Evolutionary conservation across 2,329 filamentous ascomycete species (phyloP), one percentile per base, ranked within the genome.

Genomic region (Pseudocercospora crystallina): DNA sequence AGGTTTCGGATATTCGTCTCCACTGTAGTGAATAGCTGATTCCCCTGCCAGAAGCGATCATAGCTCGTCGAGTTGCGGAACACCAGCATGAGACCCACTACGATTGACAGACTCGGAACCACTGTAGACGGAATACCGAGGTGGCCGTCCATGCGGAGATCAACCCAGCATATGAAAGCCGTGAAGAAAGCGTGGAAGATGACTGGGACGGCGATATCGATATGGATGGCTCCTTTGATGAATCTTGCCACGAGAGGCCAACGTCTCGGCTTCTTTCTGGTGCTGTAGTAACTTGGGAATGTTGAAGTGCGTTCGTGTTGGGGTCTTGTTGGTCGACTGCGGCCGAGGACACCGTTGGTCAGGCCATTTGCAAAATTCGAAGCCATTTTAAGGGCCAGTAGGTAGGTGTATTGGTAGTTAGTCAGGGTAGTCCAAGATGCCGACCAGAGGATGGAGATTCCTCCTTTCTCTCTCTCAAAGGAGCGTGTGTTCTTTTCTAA

Each of bases 21-120:
- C 29, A 84, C 74, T 0, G 75, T 76, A 9, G 75, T 80, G 47
- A 85, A 74, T 56, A 80, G 76, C 32, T 63, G 56, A 35, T 67
- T 69, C 7, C 68, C 68, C 41, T 66, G 65, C 82, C 82, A 85
- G 71, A 85, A 85, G 2, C 82, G 75, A 59, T 84, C 82, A 68
- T 84, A 85, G 46, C 75, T 79, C 2, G 82, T 85, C 57, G 79
- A 76, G 60, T 86, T 85, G 33, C 83, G 77, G 70, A 86, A 85
- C 26, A 86, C 83, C 31, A 86, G 80, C 77, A 86, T 84, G 35
- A 86, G 66, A 61, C 83, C 83, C 2, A 86, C 82, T 43, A 86
- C 83, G 49, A 86, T 86, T 31, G 79, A 82, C 1, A 86, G 71
- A 11, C 77, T 80, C 2, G 83, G 82, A 38, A 85, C 81, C 55